phyloP scores from a whole-genome alignment of 345 rosid species.

The Hypericum androsaemum region DNA sequence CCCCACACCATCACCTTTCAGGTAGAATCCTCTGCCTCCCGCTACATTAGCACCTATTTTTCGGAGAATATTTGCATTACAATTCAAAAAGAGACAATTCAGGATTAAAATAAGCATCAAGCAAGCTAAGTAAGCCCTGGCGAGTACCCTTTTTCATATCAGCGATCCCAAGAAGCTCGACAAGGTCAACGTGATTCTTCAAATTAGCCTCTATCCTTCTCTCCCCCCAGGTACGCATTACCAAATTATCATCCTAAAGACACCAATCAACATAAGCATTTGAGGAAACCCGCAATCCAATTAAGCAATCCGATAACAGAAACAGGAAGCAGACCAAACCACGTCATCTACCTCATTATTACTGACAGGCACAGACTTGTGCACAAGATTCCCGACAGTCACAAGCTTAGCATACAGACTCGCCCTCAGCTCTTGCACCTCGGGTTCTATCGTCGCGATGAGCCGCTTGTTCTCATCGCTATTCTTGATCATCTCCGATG shows the following conservation, averaged over 20 bases:
- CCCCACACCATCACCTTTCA: slow-evolving; percentile 75
- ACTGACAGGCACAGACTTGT: slow-evolving; percentile 68
- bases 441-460: slow-evolving; percentile 45
- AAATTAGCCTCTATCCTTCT: slow-evolving; percentile 43
- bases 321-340: neutral
- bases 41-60: slow-evolving; percentile 73
- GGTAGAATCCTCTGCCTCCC: slow-evolving; percentile 79
- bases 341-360: slow-evolving; percentile 50
- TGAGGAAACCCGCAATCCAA: neutral
- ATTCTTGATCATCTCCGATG: slow-evolving; percentile 39
- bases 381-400: slow-evolving; percentile 73
- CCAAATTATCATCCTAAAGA: slow-evolving; percentile 57
- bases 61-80: slow-evolving; percentile 3
- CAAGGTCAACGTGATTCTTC: slow-evolving; percentile 86
- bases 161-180: slow-evolving; percentile 74
- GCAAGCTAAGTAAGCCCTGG: neutral
- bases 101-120: neutral
- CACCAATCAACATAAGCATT: neutral
- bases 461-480: slow-evolving; percentile 45
- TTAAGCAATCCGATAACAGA: neutral
- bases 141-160: slow-evolving; percentile 63
- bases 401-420: slow-evolving; percentile 48
- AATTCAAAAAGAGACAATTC: neutral
- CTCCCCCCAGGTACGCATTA: slow-evolving; percentile 52
- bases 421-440: slow-evolving; percentile 51